A percentile compares a stretch with the other conserved stretches of the same genome.
Conservation (phyloP, 805 yeast genomes). For the Tetrapisispora nanseiensis region DNA sequence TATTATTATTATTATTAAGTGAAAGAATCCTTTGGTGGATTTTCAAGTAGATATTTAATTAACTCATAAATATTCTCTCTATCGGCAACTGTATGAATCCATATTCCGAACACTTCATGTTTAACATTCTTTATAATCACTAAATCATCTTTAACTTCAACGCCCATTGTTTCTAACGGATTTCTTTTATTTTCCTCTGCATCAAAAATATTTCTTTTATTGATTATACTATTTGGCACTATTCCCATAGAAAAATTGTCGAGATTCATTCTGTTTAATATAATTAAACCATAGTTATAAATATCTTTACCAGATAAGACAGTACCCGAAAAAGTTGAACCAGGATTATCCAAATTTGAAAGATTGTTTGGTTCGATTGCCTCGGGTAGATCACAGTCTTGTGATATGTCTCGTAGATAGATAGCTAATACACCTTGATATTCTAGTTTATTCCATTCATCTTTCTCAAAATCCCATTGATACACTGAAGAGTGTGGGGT, state of each 20-base stretch:
- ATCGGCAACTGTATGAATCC: conserved; percentile 66
- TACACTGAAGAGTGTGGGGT: conserved; percentile 68
- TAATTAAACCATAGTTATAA: conserved; percentile 58
- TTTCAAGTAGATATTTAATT: conserved; percentile 27
- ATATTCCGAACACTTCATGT: conserved; percentile 67
- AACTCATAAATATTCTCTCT: conserved; percentile 48
- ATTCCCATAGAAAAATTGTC: conserved; percentile 67
- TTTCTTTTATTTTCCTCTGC: conserved; percentile 18
- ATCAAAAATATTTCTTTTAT: conserved; percentile 32
- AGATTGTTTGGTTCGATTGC: conserved; percentile 3
- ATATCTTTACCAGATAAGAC: conserved; percentile 27
- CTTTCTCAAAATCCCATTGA: conserved; percentile 44
- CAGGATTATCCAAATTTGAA: conserved; percentile 4
- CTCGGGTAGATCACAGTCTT: conserved; percentile 15
- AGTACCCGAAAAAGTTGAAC: conserved; percentile 8
- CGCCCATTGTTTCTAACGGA: conserved; percentile 42
- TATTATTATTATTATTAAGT: conserved; percentile 8
- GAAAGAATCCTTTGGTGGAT: conserved; percentile 27
- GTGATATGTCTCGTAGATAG: conserved; percentile 42
- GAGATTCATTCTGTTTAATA: conserved; percentile 58
- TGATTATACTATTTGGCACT: conserved; percentile 43
- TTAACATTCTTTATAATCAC: conserved; percentile 57
- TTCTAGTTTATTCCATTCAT: conserved; percentile 64
- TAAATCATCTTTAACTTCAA: conserved; percentile 59
- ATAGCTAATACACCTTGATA: conserved; percentile 62